phyloP scores from a whole-genome alignment of 371 early-diverging fungal species.

The Mortierella polycephala region DNA sequence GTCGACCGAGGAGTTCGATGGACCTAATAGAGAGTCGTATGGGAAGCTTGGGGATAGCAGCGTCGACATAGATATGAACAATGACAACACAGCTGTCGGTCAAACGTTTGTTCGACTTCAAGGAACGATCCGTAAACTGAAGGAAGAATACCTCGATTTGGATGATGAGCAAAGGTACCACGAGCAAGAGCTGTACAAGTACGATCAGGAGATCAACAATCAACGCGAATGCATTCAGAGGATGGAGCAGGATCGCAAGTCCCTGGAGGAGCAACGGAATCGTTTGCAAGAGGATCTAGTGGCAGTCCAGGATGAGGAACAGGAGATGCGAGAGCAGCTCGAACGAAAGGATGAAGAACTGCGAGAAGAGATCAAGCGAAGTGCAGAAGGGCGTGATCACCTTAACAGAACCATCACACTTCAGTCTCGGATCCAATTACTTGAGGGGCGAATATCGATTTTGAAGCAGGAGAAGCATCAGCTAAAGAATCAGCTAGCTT shows the following conservation, averaged over 20 bases:
- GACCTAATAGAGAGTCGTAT: neutral
- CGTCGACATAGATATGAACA: constrained; percentile 1
- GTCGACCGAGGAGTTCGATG: constrained; percentile 1
- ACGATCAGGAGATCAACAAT: constrained; percentile 22
- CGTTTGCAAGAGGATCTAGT: constrained; percentile 21
- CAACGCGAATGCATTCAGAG: constrained; percentile 22
- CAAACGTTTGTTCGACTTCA: constrained; percentile 18
- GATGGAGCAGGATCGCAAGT: constrained; percentile 18
- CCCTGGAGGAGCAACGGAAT: constrained; percentile 11
- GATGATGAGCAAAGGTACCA: constrained; percentile 1
- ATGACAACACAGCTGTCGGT: neutral
- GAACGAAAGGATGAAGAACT: constrained; percentile 3
- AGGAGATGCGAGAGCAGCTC: constrained; percentile 23
- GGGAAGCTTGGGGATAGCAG: constrained; percentile 1
- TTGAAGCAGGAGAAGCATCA: constrained; percentile 24
- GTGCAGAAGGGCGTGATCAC: neutral
- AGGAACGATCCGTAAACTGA: constrained; percentile 15
- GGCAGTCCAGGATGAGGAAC: constrained; percentile 9
- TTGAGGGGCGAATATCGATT: constrained; percentile 9
- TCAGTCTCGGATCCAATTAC: constrained; percentile 3
- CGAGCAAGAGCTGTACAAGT: constrained; percentile 19
- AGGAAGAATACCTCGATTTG: constrained; percentile 9
- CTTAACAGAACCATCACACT: neutral
- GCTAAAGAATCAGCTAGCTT: constrained; percentile 10
- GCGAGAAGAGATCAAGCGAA: neutral